These are phyloP conservation scores for Pleurotus tuoliensis DNA, from an alignment of 768 basidiomycete species.

Conservation along the genomic window DNA sequence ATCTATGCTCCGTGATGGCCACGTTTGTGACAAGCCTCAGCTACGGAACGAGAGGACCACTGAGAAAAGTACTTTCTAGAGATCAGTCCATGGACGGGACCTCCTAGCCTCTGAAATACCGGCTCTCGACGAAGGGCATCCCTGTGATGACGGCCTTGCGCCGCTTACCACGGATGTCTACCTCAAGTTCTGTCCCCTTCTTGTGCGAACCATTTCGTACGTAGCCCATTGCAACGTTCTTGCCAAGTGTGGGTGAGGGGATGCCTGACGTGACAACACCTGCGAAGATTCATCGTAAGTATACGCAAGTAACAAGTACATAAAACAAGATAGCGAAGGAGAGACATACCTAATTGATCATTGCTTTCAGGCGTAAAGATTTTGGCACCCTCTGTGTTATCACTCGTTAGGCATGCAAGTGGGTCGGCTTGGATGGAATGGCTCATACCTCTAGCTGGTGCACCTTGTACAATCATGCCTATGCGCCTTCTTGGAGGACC, in stretches of 20 bases:
- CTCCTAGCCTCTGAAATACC: conserved; percentile 67
- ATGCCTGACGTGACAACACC: conserved; percentile 91
- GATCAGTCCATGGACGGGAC: neutral
- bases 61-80: too few relatives aligned
- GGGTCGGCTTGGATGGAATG: neutral
- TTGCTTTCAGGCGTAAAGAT: conserved; percentile 54
- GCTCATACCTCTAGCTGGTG: conserved; percentile 76
- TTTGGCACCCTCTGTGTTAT: conserved; percentile 66
- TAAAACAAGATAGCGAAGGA: neutral
- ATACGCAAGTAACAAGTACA: conserved; percentile 6
- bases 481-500: conserved; percentile 77
- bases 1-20: too few relatives aligned
- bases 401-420: neutral
- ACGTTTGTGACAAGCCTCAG: too few relatives aligned
- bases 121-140: conserved; percentile 87
- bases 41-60: too few relatives aligned
- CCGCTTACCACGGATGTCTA: conserved; percentile 81
- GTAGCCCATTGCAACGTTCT: conserved; percentile 98
- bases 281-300: conserved; percentile 15
- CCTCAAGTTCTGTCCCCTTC: conserved; percentile 80
- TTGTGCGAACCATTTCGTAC: conserved; percentile 80
- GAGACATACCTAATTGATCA: conserved; percentile 57
- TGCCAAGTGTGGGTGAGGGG: conserved; percentile 83
- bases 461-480: conserved; percentile 77
- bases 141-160: conserved; percentile 69